Base-by-base conservation (phyloP, 1,284 basidiomycete genomes). In the Athelia sp. region DNA sequence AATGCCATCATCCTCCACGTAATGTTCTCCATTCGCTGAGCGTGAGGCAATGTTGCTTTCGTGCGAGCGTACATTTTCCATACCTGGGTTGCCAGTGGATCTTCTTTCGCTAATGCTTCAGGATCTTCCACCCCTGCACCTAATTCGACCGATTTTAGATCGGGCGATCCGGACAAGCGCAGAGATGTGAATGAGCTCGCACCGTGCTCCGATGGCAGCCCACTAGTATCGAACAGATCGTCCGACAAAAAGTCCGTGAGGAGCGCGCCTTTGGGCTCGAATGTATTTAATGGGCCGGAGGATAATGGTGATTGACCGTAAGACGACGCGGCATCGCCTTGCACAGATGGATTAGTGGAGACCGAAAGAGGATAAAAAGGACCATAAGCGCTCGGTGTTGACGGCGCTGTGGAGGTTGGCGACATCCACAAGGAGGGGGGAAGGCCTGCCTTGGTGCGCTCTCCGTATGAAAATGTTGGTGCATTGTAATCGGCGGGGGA, bases 1-100 rank as follows among this genome's bases (percentile, higher is more conserved):
- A 99, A 75, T 40, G 94, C 90, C 95, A 98, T 98, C 91, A 98
- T 92, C 54, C 97, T 74, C 96, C 96, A 98, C 0, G 94, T 97
- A 47, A 98, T 67, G 63, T 97, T 98, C 72, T 98, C 96, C 93
- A 98, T 95, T 56, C 94, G 75, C 64, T 94, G 91, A 0, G 90
- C 92, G 64, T 97, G 92, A 34, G 94, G 93, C 43, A 97, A 70
- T 47, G 79, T 81, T 18, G 87, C 88, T 67, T 93, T 93, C 34
- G 90, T 90, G 54, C 90, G 84, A 34, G 93, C 86, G 63, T 94
- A 98, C 80, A 98, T 92, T 70, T 87, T 93, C 96, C 96, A 98
- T 14, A 98, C 90, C 68, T 98, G 93, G 1, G 94, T 88, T 1
- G 93, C 93, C 10, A 98, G 76, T 2, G 94, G 95, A 65, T 98